Base-by-base conservation (phyloP, 306 rosid genomes). In the Senna tora region DNA sequence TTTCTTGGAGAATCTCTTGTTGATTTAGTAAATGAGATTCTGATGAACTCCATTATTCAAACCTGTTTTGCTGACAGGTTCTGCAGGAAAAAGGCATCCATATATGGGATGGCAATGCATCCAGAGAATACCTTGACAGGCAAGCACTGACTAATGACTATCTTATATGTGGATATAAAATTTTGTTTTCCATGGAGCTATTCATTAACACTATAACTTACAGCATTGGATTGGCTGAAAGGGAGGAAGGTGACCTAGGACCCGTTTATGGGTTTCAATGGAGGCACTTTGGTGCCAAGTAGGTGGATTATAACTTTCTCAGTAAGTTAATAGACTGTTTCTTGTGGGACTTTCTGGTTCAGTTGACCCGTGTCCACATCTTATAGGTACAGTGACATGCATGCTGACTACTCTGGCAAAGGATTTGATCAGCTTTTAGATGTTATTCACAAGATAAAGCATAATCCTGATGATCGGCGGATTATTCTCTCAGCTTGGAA, bases 211-310 rank as follows among this genome's bases (percentile, higher is more conserved):
- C 58, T 72, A 36, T 72, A 66, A 67, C 32, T 66, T 72, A 33
- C 91, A 94, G 99, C 62, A 80, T 94, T 71, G 96, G 96, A 77
- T 86, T 94, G 87, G 81, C 71, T 64, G 93, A 87, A 47, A 85
- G 94, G 86, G 93, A 89, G 83, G 96, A 88, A 76, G 97, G 96
- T 25, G 99, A 94, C 90, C 85, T 94, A 69, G 99, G 99, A 70
- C 97, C 99, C 33, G 89, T 94, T 45, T 94, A 94, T 78, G 99
- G 99, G 51, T 94, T 94, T 75, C 99, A 94, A 77, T 94, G 99
- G 99, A 91, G 99, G 69, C 96, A 94, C 77, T 94, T 91, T 72
- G 99, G 99, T 72, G 99, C 97, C 54, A 89, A 87, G 99, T 94
- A 78, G 65, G 94, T 83, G 76, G 65, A 75, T 72, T 74, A 58